A percentile compares a stretch with the other conserved stretches of the same genome.
Conservation (phyloP, 148 eudicot genomes). For the Nepenthes gracilis region DNA sequence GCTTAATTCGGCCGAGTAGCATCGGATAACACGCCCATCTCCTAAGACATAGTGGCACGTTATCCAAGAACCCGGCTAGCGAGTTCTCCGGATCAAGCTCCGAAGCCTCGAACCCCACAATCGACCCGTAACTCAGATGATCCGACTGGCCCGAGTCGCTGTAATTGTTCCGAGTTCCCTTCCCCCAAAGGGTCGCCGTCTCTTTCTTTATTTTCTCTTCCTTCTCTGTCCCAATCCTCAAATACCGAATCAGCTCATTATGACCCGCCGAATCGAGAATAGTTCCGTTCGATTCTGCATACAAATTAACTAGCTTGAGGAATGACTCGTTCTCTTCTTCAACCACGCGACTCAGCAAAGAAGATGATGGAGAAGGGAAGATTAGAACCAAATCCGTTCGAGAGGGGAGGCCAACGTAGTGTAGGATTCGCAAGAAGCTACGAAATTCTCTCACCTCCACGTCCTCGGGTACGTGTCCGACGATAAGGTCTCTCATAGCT, state of each 20-base stretch:
- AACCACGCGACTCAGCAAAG: slow-evolving; percentile 13
- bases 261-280: slow-evolving; percentile 3
- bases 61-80: slow-evolving; percentile 61
- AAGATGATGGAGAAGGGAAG: slow-evolving; percentile 18
- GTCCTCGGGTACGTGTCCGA: slow-evolving; percentile 43
- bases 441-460: slow-evolving; percentile 14
- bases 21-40: slow-evolving; percentile 85
- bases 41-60: slow-evolving; percentile 45
- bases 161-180: slow-evolving; percentile 12
- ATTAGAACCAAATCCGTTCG: slow-evolving; percentile 40
- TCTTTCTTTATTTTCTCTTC: not conserved
- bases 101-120: slow-evolving; percentile 46
- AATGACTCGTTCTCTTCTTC: slow-evolving; percentile 36
- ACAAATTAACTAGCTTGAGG: slow-evolving; percentile 17
- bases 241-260: slow-evolving; percentile 23
- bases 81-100: slow-evolving; percentile 84
- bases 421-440: slow-evolving; percentile 32
- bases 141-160: slow-evolving; percentile 23
- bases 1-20: slow-evolving; percentile 62
- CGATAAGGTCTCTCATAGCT: slow-evolving; percentile 47
- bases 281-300: slow-evolving; percentile 1
- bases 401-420: slow-evolving; percentile 27
- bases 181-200: slow-evolving; percentile 65
- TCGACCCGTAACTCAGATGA: slow-evolving; percentile 62
- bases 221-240: slow-evolving; percentile 24